Base-by-base conservation (phyloP, 176 grass and related monocot genomes). In the Triticum timopheevii region DNA sequence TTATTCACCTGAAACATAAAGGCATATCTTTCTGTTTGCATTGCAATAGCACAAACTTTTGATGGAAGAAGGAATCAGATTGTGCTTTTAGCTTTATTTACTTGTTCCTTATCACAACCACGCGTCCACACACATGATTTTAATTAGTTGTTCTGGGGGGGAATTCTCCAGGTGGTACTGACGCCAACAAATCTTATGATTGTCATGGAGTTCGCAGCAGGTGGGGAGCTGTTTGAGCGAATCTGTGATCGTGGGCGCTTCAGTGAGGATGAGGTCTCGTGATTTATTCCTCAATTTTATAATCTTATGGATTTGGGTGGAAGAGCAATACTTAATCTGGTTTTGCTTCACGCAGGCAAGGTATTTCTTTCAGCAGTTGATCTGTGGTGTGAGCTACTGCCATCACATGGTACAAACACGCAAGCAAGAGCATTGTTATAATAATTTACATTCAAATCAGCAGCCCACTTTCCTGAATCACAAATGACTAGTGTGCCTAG, bases 311-410 rank as follows among this genome's bases (percentile, higher is more conserved):
- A 4, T 74, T 79, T 79, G 83, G 27, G 25, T 82, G 77, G 70
- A 69, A 35, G 30, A 73, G 25, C 45, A 59, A 73, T 63, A 62
- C 33, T 88, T 77, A 59, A 44, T 62, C 58, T 42, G 49, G 87
- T 90, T 68, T 83, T 95, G 34, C 72, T 78, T 87, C 66, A 39
- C 85, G 61, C 85, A 97, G 94, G 92, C 94, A 10, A 90, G 94
- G 64, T 95, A 95, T 91, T 93, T 95, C 86, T 94, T 92, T 78
- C 95, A 97, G 86, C 95, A 97, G 84, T n/a, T 97, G 86, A 97
- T 97, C 36, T 97, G 88, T 80, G 95, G 95, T 8, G 95, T 97
- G 50, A 97, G 95, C 90, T 97, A 97, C 64, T 97, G 95, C 68
- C 95, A 97, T 88, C 85, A 77, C 81, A 89, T 97, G 95, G 95